phyloP scores from a whole-genome alignment of 2,329 filamentous ascomycete species.

The Elsinoe perseae region DNA sequence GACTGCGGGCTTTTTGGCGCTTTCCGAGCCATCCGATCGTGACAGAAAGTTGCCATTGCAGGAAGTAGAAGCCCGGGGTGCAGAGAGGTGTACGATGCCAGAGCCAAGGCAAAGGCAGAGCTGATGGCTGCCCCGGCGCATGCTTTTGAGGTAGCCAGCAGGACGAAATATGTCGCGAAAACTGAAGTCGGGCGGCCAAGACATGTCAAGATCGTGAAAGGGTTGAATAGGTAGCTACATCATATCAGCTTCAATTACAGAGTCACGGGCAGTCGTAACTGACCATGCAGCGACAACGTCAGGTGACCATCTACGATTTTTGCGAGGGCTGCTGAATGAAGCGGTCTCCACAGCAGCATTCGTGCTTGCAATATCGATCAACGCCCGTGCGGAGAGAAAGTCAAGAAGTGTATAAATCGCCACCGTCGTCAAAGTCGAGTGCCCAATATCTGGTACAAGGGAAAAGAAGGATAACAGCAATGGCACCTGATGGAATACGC shows the following conservation, averaged over 20 bases:
- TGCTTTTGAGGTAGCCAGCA: constrained; percentile 75
- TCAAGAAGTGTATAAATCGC: constrained; percentile 76
- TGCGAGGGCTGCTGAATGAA: constrained; percentile 70
- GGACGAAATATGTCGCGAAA: constrained; percentile 80
- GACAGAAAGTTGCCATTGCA: constrained; percentile 71
- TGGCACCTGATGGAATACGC: constrained; percentile 73
- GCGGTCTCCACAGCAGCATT: constrained; percentile 67
- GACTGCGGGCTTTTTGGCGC: constrained; percentile 17
- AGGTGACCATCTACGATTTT: constrained; percentile 65
- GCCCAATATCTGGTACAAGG: constrained; percentile 63
- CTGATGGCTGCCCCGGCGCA: constrained; percentile 62
- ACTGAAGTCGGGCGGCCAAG: constrained; percentile 81
- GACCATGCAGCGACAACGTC: constrained; percentile 72
- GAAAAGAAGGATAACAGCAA: constrained; percentile 87
- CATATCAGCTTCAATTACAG: background rate
- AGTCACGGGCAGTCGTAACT: constrained; percentile 21
- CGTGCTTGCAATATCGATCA: constrained; percentile 72
- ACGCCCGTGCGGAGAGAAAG: constrained; percentile 69
- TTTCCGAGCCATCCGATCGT: constrained; percentile 43
- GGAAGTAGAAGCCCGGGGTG: constrained; percentile 83
- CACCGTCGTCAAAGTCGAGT: constrained; percentile 60
- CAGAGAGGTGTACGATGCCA: constrained; percentile 85
- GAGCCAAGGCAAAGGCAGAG: constrained; percentile 74
- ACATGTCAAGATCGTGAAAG: constrained; percentile 85
- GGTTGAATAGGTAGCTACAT: constrained; percentile 80